Conservation (phyloP, 148 eudicot genomes). For the Talinum fruticosum region DNA sequence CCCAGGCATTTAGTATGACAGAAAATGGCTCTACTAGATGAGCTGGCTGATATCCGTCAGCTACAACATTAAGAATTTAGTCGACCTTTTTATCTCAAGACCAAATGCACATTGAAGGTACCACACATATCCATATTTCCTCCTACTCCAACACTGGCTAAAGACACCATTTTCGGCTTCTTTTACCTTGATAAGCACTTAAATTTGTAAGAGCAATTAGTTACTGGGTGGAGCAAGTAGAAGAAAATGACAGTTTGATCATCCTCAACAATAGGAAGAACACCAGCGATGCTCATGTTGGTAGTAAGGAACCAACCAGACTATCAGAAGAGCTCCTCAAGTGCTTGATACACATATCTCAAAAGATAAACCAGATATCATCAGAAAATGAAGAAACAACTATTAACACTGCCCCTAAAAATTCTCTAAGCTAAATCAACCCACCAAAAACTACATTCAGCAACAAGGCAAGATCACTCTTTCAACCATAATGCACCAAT, state of each 20-base stretch:
- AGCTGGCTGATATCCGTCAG: no score
- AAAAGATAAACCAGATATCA: slow-evolving; percentile 49
- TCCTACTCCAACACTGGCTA: neutral
- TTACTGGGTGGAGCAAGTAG: slow-evolving; percentile 30
- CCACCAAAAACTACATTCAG: slow-evolving; percentile 57
- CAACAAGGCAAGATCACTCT: slow-evolving; percentile 46
- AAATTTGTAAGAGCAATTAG: neutral
- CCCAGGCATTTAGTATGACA: no score
- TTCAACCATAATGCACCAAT: slow-evolving; percentile 30
- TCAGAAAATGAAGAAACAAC: slow-evolving; percentile 34
- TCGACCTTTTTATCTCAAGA: no score
- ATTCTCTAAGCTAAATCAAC: slow-evolving; percentile 43
- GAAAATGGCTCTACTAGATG: no score
- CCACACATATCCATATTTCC: neutral
- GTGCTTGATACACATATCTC: slow-evolving; percentile 63
- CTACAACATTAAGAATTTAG: no score
- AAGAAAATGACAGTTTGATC: slow-evolving; percentile 31
- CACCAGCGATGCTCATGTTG: slow-evolving; percentile 30
- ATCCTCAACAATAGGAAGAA: slow-evolving; percentile 23
- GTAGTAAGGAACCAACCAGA: slow-evolving; percentile 50
- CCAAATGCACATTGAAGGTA: no score
- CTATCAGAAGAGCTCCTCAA: slow-evolving; percentile 75
- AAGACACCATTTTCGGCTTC: neutral
- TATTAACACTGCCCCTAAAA: slow-evolving; percentile 36
- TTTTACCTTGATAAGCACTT: neutral